A percentile compares a stretch with the other conserved stretches of the same genome.
Conservation (phyloP, 2,329 filamentous ascomycete species). For the Fusarium praegraminearum region DNA sequence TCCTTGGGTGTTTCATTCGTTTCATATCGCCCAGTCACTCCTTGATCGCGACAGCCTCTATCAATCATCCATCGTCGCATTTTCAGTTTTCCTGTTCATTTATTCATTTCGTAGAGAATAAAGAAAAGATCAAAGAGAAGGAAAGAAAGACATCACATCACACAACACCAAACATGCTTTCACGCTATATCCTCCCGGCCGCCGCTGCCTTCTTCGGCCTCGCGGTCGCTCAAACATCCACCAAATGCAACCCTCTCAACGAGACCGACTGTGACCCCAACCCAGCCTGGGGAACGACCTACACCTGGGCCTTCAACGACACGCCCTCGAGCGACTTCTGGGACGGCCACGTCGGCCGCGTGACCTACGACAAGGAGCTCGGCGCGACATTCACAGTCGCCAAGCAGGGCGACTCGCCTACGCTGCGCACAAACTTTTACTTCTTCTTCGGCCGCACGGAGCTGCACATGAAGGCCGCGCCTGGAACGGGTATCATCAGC, state of each 20-base stretch:
- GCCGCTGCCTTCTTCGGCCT: conserved; percentile 58
- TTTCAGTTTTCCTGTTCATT: not conserved
- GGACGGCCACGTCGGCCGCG: conserved; percentile 72
- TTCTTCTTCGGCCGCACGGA: conserved; percentile 88
- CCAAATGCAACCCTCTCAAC: conserved; percentile 82
- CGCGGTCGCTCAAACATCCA: conserved; percentile 77
- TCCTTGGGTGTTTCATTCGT: conserved; percentile 37
- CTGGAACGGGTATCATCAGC: conserved; percentile 81
- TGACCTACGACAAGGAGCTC: conserved; percentile 70
- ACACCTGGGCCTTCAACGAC: conserved; percentile 73
- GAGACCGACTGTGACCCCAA: conserved; percentile 75
- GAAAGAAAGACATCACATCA: not conserved
- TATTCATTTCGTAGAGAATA: conserved; percentile 8
- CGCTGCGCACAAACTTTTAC: conserved; percentile 82
- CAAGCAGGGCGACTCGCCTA: conserved; percentile 79
- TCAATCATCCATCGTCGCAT: conserved; percentile 3
- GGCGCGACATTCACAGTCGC: conserved; percentile 80
- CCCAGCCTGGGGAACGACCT: conserved; percentile 74
- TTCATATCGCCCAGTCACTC: conserved; percentile 35
- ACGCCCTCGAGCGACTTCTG: conserved; percentile 72
- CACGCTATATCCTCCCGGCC: conserved; percentile 45
- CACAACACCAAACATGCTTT: conserved; percentile 39
- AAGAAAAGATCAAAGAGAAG: not conserved
- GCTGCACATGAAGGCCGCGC: conserved; percentile 80
- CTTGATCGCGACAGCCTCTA: conserved; percentile 31